Evolutionary conservation across 345 rosid species (phyloP).

Genomic region (Sapria himalayana): DNA sequence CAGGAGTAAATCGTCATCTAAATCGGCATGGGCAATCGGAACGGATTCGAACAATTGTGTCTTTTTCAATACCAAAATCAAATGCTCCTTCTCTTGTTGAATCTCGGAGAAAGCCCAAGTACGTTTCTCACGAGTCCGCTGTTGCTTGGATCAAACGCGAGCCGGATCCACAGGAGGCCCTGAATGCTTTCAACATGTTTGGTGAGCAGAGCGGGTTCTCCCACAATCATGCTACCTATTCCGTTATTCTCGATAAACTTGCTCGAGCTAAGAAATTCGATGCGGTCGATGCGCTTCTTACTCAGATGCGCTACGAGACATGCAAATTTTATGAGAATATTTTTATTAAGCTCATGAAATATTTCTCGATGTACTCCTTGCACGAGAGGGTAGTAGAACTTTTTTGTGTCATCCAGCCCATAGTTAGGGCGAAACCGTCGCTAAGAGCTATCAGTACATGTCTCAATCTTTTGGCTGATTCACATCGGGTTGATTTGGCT

Average conservation of each 20-base stretch:
- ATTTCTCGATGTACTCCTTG: constrained; percentile 29
- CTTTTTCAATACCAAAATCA: too few species aligned
- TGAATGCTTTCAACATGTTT: constrained; percentile 47
- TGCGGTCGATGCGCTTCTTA: constrained; percentile 59
- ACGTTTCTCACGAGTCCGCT: constrained; percentile 42
- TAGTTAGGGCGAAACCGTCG: constrained; percentile 64
- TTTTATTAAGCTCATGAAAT: constrained; percentile 61
- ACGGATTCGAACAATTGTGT: too few species aligned
- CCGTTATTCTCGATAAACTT: constrained; percentile 46
- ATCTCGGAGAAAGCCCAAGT: constrained; percentile 20
- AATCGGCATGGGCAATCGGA: too few species aligned
- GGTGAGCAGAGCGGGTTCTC: constrained; percentile 51
- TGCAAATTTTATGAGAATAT: constrained; percentile 62
- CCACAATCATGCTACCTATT: constrained; percentile 72
- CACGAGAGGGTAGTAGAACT: constrained; percentile 45
- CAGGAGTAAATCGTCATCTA: not conserved
- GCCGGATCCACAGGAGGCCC: constrained; percentile 50
- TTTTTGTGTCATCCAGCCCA: constrained; percentile 40
- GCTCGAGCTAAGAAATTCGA: constrained; percentile 41
- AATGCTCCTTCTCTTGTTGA: constrained; percentile 10
- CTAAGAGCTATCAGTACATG: constrained; percentile 68
- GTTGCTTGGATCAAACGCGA: constrained; percentile 44
- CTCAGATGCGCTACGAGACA: constrained; percentile 64
- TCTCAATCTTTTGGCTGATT: constrained; percentile 55
- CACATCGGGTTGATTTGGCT: constrained; percentile 36